phyloP scores from a whole-genome alignment of 768 basidiomycete genomes.

The Lactifluus volemus region DNA sequence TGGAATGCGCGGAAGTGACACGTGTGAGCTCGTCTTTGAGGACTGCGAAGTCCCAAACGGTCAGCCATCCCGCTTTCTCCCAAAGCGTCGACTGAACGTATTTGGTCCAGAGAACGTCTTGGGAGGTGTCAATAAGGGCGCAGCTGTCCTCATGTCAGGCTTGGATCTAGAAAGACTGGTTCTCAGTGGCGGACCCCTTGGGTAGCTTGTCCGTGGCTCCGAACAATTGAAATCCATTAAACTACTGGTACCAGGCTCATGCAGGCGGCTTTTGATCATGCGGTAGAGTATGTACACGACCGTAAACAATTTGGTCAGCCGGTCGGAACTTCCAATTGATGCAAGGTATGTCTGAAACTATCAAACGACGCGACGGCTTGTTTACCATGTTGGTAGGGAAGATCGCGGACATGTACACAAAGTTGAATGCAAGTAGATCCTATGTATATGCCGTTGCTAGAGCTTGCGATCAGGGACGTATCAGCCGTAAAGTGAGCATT shows the following conservation, averaged over 20 bases:
- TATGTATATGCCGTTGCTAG: conserved; percentile 91
- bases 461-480: conserved; percentile 73
- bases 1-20: conserved; percentile 94
- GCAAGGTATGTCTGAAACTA: conserved; percentile 57
- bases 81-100: neutral
- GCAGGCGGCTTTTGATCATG: conserved; percentile 89
- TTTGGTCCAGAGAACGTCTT: conserved; percentile 63
- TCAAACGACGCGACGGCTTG: conserved; percentile 13
- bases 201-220: conserved; percentile 35
- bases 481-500: conserved; percentile 63
- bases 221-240: neutral
- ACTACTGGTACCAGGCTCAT: conserved; percentile 48
- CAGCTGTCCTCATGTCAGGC: conserved; percentile 87
- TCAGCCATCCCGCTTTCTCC: conserved; percentile 26
- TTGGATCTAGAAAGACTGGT: conserved; percentile 89
- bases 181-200: conserved; percentile 85
- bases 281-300: conserved; percentile 86
- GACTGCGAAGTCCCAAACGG: conserved; percentile 85
- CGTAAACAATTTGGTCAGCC: conserved; percentile 85
- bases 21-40: conserved; percentile 89
- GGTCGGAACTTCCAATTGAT: conserved; percentile 91
- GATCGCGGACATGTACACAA: conserved; percentile 92
- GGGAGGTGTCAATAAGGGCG: conserved; percentile 72
- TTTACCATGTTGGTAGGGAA: conserved; percentile 40
- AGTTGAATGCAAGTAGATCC: conserved; percentile 75